Base-by-base conservation (phyloP, 208 protist genomes). In the Trypanosomatidae sp. region DNA sequence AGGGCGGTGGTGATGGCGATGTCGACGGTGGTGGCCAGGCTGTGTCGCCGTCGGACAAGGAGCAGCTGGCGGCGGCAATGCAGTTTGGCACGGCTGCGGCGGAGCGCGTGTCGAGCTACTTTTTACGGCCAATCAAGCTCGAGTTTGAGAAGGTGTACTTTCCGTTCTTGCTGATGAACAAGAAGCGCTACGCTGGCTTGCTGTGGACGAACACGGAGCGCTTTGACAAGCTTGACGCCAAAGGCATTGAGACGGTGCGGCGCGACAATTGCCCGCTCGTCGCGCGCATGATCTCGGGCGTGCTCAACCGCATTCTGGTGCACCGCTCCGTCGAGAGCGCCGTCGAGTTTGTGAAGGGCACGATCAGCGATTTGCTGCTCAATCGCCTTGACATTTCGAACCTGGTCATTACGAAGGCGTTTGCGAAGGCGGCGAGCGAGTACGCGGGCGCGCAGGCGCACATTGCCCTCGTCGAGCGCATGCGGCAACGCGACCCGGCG, bases 141-240 rank as follows among this genome's bases (percentile, higher is more conserved):
- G 97, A 99, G 62, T 99, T 99, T 59, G 99, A 99, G 65, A 99
- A 99, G 74, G 93, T 97, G 8, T 99, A 99, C 73, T 99, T 97
- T 52, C 99, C 99, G 5, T 99, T 98, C 61, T 70, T 99, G 20
- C 78, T 99, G 11, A 99, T 99, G 75, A 98, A 93, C 58, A 99
- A 99, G 76, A 99, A 99, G 85, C 82, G 98, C 4, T 99, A 99
- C 71, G 98, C 97, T 4, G 98, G 97, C 4, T 65, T 99, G 6
- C 94, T 97, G 28, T 99, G 97, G 97, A 99, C 97, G 7, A 97
- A 96, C 46, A 79, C 96, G 20, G 72, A 95, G 13, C 89, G 87
- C 40, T 96, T 85, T 33, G 97, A 99, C 66, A 98, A 99, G 63
- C 92, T 99, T 54, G 99, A 99, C 74, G 83, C 94, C 26, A 99